Conservation (phyloP, 805 yeast species). For the Candida ovalis region DNA sequence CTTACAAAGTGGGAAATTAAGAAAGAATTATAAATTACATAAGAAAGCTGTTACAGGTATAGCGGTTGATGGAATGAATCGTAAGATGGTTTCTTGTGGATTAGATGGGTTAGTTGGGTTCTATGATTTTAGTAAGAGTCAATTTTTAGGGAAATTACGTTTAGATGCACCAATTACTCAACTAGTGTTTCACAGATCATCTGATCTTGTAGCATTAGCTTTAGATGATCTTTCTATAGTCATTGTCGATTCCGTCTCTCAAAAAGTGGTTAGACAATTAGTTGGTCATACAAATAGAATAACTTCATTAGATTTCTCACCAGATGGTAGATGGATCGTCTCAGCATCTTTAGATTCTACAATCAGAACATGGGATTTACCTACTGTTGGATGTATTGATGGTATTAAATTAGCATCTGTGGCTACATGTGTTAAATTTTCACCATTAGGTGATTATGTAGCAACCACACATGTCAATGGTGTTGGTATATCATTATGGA, state of each 20-base stretch:
- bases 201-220: constrained; percentile 81
- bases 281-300: constrained; percentile 89
- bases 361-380: constrained; percentile 94
- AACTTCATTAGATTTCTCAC: constrained; percentile 84
- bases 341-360: constrained; percentile 82
- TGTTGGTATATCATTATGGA: constrained; percentile 90
- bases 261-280: constrained; percentile 77
- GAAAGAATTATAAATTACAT: constrained; percentile 68
- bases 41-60: constrained; percentile 84
- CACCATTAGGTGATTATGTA: constrained; percentile 83
- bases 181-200: constrained; percentile 72
- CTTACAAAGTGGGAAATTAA: constrained; percentile 81
- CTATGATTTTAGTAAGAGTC: constrained; percentile 74
- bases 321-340: constrained; percentile 94
- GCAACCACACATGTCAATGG: constrained; percentile 92
- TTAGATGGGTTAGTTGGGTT: constrained; percentile 88
- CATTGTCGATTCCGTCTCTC: constrained; percentile 78
- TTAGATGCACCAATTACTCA: constrained; percentile 76
- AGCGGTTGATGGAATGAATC: constrained; percentile 85
- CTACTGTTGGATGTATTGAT: constrained; percentile 95
- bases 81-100: constrained; percentile 81
- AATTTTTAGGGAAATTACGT: constrained; percentile 59
- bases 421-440: constrained; percentile 75
- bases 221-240: constrained; percentile 84
- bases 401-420: constrained; percentile 75